These are phyloP conservation scores for Ophiosphaerella narmari DNA, from an alignment of 2,329 filamentous ascomycete species.

Conservation along the genomic window DNA sequence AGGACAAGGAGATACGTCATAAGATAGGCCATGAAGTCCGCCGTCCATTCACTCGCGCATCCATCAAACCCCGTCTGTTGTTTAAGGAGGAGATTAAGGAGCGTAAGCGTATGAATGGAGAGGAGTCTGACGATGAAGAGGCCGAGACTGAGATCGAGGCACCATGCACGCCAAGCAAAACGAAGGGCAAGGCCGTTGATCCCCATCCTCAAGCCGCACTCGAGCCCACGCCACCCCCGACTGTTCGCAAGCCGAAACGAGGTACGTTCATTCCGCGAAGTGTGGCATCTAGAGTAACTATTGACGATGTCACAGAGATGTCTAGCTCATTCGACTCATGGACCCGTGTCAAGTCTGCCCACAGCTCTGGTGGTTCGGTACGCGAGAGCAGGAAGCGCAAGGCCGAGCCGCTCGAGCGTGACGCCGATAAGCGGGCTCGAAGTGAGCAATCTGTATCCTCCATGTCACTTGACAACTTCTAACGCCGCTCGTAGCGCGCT, in stretches of 20 bases:
- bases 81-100: constrained; percentile 62
- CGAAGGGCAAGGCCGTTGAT: constrained; percentile 53
- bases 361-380: constrained; percentile 42
- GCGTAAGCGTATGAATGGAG: constrained; percentile 46
- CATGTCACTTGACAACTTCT: constrained; percentile 33
- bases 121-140: constrained; percentile 62
- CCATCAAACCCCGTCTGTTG: constrained; percentile 72
- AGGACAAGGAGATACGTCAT: constrained; percentile 45
- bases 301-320: constrained; percentile 26
- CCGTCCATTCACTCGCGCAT: constrained; percentile 67
- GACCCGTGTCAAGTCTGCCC: constrained; percentile 64
- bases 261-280: constrained; percentile 46
- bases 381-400: constrained; percentile 45
- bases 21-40: constrained; percentile 46
- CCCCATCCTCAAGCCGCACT: constrained; percentile 57
- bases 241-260: constrained; percentile 64
- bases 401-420: constrained; percentile 35
- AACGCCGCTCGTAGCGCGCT: constrained; percentile 24
- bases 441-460: constrained; percentile 35
- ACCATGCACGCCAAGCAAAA: constrained; percentile 35
- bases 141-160: constrained; percentile 59
- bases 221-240: constrained; percentile 58
- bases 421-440: constrained; percentile 37
- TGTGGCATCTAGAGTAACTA: neutral
- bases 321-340: constrained; percentile 63